Percentiles rank a stretch among this genome's conserved stretches.
These are phyloP conservation scores for Fagopyrum tataricum DNA, from an alignment of 148 eudicot species.

Conservation along the genomic window DNA sequence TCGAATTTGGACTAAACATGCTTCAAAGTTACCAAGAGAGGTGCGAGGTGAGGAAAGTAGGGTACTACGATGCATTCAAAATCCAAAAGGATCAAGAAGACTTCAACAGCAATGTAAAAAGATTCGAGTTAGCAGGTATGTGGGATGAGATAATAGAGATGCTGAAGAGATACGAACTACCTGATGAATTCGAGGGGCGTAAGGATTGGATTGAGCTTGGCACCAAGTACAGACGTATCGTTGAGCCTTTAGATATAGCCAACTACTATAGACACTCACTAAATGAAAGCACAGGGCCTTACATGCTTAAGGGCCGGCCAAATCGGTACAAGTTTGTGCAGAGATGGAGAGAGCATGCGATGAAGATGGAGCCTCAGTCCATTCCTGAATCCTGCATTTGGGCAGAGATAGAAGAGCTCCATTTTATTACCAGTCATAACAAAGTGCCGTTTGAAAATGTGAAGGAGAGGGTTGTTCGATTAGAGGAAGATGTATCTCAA, in stretches of 20 bases:
- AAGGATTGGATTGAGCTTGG: conserved; percentile 85
- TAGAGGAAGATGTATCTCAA: conserved; percentile 35
- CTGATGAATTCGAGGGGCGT: conserved; percentile 68
- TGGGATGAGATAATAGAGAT: conserved; percentile 95
- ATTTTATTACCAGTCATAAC: conserved; percentile 22
- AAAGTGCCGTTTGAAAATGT: conserved; percentile 26
- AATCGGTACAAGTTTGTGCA: conserved; percentile 60
- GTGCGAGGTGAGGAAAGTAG: conserved; percentile 40
- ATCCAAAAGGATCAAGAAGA: conserved; percentile 45
- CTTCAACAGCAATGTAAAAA: conserved; percentile 56
- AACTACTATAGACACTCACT: conserved; percentile 70
- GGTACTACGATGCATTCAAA: conserved; percentile 84
- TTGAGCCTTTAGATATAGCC: conserved; percentile 86
- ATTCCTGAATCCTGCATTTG: conserved; percentile 72
- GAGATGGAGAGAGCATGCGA: conserved; percentile 72
- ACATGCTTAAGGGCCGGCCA: conserved; percentile 62
- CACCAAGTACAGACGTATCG: conserved; percentile 57
- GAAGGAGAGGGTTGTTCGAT: conserved; percentile 32
- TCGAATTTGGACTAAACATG: conserved; percentile 28
- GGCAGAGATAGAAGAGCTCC: conserved; percentile 83
- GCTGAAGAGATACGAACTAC: conserved; percentile 67
- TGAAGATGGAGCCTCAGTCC: conserved; percentile 31
- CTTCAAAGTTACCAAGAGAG: conserved; percentile 44
- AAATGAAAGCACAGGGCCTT: conserved; percentile 82
- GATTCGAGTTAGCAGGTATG: conserved; percentile 72